Base-by-base conservation (phyloP, 805 yeast genomes). In the Henningerozyma blattae region DNA sequence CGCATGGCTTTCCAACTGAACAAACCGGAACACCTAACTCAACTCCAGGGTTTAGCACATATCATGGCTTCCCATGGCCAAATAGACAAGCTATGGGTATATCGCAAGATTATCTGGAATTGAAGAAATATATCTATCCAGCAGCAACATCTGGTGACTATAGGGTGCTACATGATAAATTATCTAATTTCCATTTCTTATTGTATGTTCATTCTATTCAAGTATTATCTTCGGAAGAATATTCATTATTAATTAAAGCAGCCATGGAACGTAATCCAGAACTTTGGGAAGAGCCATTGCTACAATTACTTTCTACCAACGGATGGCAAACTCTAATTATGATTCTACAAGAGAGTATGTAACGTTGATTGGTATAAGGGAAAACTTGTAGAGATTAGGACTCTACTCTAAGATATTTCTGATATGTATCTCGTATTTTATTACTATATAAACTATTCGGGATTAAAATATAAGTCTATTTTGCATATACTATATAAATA, bases 251-350 rank as follows among this genome's bases (percentile, higher is more conserved):
- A 25, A 49, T 70, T 3, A 54, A 62, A 15, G 71, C 68, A 18
- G 77, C 77, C 2, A 52, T 53, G 5, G 55, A 56, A 2, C 54
- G 63, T 13, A 70, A 68, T 58, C 6, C 68, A 64, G 20, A 70
- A 70, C 34, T 69, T 67, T 34, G 64, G 27, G n/a, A 69, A 39
- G 62, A 61, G 34, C 58, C 79, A 33, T 57, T 77, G 17, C 75
- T 77, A 31, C 48, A 52, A 39, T 35, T 57, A 15, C 37, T 46
- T 13, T 43, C 56, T 7, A 54, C 71, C 18, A 75, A 81, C 0
- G 91, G 91, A 1, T 85, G 95, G 95, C 80, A 77, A 64, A 81
- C 94, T 1, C 59, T 85, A 38, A 52, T 75, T 22, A 71, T 86
- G 27, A 72, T 75, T 28, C 48, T 66, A 19, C 58, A 58, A 35